Evolutionary conservation across 768 basidiomycete species (phyloP).

Genomic region (Roridomyces roridus): DNA sequence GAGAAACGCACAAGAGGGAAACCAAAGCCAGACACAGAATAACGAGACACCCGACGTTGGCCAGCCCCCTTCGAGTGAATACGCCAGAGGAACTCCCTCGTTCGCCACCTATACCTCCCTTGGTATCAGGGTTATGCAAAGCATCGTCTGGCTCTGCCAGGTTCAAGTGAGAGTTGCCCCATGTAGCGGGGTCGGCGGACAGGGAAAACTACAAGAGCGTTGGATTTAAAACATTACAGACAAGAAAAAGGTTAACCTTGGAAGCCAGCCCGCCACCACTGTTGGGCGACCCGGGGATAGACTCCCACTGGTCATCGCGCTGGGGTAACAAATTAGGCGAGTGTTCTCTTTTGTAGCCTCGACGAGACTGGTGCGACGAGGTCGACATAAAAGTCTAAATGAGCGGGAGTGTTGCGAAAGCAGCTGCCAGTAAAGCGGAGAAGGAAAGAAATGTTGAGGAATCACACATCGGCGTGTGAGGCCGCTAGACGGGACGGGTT

Average conservation of each 20-base stretch:
- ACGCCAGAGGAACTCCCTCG: slow-evolving; percentile 61
- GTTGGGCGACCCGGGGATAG: no score
- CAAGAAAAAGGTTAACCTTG: slow-evolving; percentile 3
- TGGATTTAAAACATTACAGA: not conserved
- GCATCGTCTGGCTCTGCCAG: slow-evolving; percentile 70
- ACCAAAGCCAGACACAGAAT: slow-evolving; percentile 58
- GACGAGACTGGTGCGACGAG: not conserved
- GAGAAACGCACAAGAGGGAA: slow-evolving; percentile 55
- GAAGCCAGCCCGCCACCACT: slow-evolving; percentile 10
- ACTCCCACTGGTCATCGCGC: not conserved
- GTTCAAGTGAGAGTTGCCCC: slow-evolving; percentile 70
- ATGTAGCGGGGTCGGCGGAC: slow-evolving; percentile 70
- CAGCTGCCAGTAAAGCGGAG: no score
- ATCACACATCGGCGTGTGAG: no score
- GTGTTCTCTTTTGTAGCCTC: not conserved
- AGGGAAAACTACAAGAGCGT: slow-evolving; percentile 62
- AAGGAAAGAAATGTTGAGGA: no score
- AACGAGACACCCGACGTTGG: slow-evolving; percentile 76
- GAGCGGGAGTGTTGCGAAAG: not conserved
- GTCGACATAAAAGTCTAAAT: not conserved
- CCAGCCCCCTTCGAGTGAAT: slow-evolving; percentile 57
- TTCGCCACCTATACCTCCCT: slow-evolving; percentile 63
- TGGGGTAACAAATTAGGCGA: slow-evolving; percentile 3
- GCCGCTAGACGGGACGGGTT: no score
- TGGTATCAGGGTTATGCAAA: slow-evolving; percentile 73